phyloP scores from a whole-genome alignment of 148 eudicot genomes.

The Amaranthus cruentus region DNA sequence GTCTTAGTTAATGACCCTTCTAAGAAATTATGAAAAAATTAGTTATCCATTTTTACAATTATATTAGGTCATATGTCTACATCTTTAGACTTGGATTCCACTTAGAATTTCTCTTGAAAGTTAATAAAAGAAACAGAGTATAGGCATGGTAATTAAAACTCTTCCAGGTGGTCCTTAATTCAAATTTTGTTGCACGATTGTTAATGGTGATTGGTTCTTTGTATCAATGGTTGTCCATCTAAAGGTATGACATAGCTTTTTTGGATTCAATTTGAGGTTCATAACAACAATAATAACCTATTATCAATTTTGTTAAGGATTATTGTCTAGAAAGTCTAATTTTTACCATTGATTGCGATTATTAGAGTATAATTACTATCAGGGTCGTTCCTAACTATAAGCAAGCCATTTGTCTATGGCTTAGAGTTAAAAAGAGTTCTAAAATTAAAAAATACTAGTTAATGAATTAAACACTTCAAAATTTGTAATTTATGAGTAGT shows the following conservation, averaged over 20 bases:
- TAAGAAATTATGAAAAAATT: not conserved
- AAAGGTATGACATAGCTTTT: not conserved
- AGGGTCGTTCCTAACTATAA: too few species aligned
- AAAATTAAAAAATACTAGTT: too few species aligned
- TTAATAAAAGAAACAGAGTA: not conserved
- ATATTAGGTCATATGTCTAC: constrained; percentile 28
- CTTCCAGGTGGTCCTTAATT: constrained; percentile 1
- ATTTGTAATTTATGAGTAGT: too few species aligned
- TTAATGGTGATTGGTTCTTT: constrained; percentile 2
- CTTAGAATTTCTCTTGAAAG: constrained; percentile 1
- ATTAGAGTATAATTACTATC: too few species aligned
- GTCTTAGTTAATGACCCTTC: not conserved
- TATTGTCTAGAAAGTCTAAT: too few species aligned
- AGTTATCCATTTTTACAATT: not conserved
- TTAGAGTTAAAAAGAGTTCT: too few species aligned
- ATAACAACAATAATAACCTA: not conserved
- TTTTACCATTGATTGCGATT: too few species aligned
- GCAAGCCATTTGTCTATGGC: too few species aligned
- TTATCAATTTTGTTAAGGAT: too few species aligned
- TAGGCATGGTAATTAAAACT: not conserved
- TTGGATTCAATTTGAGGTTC: not conserved
- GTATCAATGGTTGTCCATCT: not conserved
- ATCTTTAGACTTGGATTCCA: constrained; percentile 27
- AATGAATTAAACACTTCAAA: too few species aligned
- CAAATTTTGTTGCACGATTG: constrained; percentile 7